A percentile compares a stretch with the other conserved stretches of the same genome.
Evolutionary conservation across 2,329 filamentous ascomycete species (phyloP).

Genomic region (Aspergillus sp.): DNA sequence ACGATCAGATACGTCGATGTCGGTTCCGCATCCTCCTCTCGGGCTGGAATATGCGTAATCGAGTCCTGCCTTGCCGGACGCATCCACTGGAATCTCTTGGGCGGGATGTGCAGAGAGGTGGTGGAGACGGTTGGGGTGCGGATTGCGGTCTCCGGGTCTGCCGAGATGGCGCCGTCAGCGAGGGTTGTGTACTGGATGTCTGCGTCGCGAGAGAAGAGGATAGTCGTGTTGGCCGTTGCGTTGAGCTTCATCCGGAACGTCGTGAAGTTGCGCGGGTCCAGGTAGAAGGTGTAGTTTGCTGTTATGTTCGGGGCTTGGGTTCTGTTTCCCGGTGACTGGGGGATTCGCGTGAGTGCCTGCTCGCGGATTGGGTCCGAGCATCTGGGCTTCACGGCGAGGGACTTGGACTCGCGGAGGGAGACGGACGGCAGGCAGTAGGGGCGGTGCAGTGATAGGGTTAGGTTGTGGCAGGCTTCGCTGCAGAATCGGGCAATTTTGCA

Average conservation of each 20-base stretch:
- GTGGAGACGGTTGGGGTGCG: not conserved
- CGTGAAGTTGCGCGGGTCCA: slow-evolving; percentile 24
- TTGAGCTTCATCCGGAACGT: slow-evolving; percentile 25
- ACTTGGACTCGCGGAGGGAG: slow-evolving; percentile 22
- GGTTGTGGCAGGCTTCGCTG: slow-evolving; percentile 17
- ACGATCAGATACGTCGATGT: slow-evolving; percentile 16
- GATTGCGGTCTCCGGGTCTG: not conserved
- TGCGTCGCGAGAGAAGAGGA: slow-evolving; percentile 20
- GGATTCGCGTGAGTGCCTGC: slow-evolving; percentile 19
- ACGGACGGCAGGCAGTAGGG: slow-evolving; percentile 20
- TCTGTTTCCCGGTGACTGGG: slow-evolving; percentile 6
- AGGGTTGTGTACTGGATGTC: slow-evolving; percentile 18
- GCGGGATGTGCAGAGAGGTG: not conserved
- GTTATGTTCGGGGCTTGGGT: slow-evolving; percentile 11
- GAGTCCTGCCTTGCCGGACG: slow-evolving; percentile 18
- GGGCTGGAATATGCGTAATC: slow-evolving; percentile 10
- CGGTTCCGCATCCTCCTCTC: slow-evolving; percentile 1
- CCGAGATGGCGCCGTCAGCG: slow-evolving; percentile 2
- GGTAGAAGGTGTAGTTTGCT: slow-evolving; percentile 19
- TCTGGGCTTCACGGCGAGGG: slow-evolving; percentile 18
- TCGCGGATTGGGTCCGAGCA: slow-evolving; percentile 16
- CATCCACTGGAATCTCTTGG: slow-evolving; percentile 12
- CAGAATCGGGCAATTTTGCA: slow-evolving; percentile 23
- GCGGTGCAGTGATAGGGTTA: slow-evolving; percentile 7
- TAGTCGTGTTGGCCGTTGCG: slow-evolving; percentile 16